Percentiles rank a stretch among this genome's conserved stretches.
phyloP scores from a whole-genome alignment of 179 eudicot species.

The Heliamphora pulchella region DNA sequence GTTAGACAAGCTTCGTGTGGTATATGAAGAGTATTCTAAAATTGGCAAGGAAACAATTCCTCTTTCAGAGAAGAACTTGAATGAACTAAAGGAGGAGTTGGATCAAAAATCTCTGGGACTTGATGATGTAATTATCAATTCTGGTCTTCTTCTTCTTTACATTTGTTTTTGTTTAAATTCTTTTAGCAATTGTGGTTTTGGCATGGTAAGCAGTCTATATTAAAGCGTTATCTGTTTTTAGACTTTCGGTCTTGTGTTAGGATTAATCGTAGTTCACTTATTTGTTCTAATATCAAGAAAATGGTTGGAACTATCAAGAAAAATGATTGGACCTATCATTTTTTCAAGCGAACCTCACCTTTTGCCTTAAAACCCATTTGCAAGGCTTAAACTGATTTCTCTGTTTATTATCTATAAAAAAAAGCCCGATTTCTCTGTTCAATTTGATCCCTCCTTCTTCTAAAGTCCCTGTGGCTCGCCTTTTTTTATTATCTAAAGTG shows the following conservation, averaged over 20 bases:
- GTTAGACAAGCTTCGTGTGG: constrained; percentile 66
- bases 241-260: not conserved
- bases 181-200: not conserved
- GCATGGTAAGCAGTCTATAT: not conserved
- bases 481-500: not conserved
- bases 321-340: not conserved
- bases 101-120: constrained; percentile 66
- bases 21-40: constrained; percentile 76
- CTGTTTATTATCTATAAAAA: no score
- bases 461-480: no score
- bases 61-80: constrained; percentile 52
- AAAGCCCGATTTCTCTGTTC: not conserved
- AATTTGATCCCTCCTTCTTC: not conserved
- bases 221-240: constrained; percentile 2
- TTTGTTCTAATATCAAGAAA: not conserved
- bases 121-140: constrained; percentile 73
- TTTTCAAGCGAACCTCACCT: not conserved
- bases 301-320: no score
- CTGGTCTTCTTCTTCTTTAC: constrained; percentile 6
- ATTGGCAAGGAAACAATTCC: constrained; percentile 62
- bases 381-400: not conserved
- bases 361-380: not conserved
- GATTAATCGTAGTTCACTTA: not conserved
- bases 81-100: constrained; percentile 66
- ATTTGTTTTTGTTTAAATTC: not conserved